A percentile compares a stretch with the other conserved stretches of the same genome.
These are phyloP conservation scores for Candida maris DNA, from an alignment of 805 yeast species.

Conservation along the genomic window DNA sequence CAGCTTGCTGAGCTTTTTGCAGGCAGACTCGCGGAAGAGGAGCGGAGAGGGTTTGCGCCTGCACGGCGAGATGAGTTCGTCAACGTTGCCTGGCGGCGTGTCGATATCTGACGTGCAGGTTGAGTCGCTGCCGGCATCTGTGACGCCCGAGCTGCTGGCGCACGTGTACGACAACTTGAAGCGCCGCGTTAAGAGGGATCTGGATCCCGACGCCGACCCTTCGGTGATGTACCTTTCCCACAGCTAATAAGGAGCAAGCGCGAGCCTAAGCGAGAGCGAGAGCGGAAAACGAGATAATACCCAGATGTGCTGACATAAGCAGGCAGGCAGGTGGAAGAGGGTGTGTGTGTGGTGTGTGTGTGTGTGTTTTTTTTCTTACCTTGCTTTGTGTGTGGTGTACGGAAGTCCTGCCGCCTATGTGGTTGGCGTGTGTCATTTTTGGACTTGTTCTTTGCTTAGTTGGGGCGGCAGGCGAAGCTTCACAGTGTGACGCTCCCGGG, in stretches of 20 bases:
- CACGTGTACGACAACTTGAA: conserved; percentile 16
- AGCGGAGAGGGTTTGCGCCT: background rate
- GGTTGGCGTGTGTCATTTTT: too few species aligned
- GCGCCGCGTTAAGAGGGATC: conserved; percentile 12
- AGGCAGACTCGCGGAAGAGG: background rate
- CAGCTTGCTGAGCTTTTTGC: background rate
- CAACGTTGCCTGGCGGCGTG: conserved; percentile 1
- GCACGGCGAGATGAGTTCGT: background rate
- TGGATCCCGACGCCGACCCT: conserved; percentile 6
- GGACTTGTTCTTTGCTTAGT: too few species aligned
- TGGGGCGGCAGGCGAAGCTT: too few species aligned
- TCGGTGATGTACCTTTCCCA: too few species aligned
- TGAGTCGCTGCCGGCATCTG: conserved; percentile 16
- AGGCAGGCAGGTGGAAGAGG: too few species aligned
- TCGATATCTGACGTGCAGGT: conserved; percentile 21
- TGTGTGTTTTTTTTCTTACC: too few species aligned
- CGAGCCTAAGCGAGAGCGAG: too few species aligned
- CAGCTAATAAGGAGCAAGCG: too few species aligned
- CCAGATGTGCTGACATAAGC: too few species aligned
- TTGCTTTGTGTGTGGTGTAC: background rate
- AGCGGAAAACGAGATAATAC: too few species aligned
- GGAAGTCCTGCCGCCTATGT: conserved; percentile 4
- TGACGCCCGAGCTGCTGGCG: conserved; percentile 16
- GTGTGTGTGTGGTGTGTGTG: too few species aligned
- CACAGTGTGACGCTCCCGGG: too few species aligned